Percentiles rank a stretch among this genome's conserved stretches.
These are phyloP conservation scores for Trebouxia sp. DNA, from an alignment of 139 green algal species.

Conservation along the genomic window DNA sequence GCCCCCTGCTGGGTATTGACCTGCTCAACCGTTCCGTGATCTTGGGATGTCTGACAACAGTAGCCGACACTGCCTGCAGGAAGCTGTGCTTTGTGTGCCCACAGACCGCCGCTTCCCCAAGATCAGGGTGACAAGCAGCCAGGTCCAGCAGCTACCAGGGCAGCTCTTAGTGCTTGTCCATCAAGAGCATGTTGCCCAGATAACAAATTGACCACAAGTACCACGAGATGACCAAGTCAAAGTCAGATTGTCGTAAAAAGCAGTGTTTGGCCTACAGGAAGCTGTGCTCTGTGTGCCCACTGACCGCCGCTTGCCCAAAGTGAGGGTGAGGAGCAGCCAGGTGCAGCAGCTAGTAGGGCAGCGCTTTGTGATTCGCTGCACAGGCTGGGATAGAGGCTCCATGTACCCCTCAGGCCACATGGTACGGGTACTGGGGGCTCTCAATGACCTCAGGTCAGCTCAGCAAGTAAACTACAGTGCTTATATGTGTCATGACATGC, in stretches of 20 bases:
- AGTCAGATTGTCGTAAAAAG: neutral
- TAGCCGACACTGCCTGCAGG: constrained; percentile 3
- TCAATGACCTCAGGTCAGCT: constrained; percentile 43
- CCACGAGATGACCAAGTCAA: neutral
- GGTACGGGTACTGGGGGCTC: constrained; percentile 43
- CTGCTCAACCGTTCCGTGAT: neutral
- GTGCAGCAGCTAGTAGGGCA: constrained; percentile 36
- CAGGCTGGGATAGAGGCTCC: constrained; percentile 42
- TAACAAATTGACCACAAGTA: neutral
- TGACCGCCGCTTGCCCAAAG: constrained; percentile 46
- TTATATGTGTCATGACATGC: too few species aligned
- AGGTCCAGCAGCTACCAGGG: constrained; percentile 31
- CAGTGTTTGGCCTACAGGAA: constrained; percentile 25
- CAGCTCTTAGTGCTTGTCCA: constrained; percentile 57
- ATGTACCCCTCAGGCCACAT: constrained; percentile 55
- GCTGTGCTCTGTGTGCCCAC: constrained; percentile 46
- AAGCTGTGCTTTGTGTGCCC: constrained; percentile 45
- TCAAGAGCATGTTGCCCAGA: neutral
- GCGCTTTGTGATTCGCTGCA: constrained; percentile 60
- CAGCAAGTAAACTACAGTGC: too few species aligned
- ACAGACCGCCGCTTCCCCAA: constrained; percentile 47
- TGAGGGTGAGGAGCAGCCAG: constrained; percentile 45
- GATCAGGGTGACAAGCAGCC: constrained; percentile 40
- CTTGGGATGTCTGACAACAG: neutral
- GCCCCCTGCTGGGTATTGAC: too few species aligned